Conservation (phyloP, 176 grass and related monocot genomes). For the Zoysia pacifica region DNA sequence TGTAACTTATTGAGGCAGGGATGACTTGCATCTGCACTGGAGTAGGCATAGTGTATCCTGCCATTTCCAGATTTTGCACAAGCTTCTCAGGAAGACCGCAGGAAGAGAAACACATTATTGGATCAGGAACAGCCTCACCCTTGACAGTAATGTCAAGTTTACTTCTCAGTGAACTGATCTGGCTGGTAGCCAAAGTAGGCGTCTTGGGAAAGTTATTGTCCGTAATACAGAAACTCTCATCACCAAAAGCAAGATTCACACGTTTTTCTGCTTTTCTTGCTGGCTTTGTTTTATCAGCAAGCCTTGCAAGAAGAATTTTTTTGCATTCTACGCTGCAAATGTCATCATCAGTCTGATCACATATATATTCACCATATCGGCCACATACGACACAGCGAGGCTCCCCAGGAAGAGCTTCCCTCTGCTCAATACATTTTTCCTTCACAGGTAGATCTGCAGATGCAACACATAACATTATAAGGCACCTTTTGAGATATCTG, state of each 20-base stretch:
- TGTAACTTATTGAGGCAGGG: slow-evolving; percentile 70
- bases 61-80: slow-evolving; percentile 77
- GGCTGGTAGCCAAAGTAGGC: slow-evolving; percentile 44
- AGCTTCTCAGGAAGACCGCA: slow-evolving; percentile 75
- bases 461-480: slow-evolving; percentile 28
- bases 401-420: slow-evolving; percentile 80
- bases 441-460: slow-evolving; percentile 65
- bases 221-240: slow-evolving; percentile 78
- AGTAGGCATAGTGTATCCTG: slow-evolving; percentile 77
- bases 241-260: slow-evolving; percentile 62
- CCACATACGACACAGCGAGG: slow-evolving; percentile 74
- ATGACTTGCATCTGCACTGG: slow-evolving; percentile 96
- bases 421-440: slow-evolving; percentile 79
- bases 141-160: slow-evolving; percentile 80
- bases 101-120: slow-evolving; percentile 72
- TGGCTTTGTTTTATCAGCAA: slow-evolving; percentile 40
- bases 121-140: slow-evolving; percentile 64
- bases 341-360: slow-evolving; percentile 78
- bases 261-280: slow-evolving; percentile 36
- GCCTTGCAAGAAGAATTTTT: slow-evolving; percentile 59
- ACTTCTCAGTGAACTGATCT: slow-evolving; percentile 71
- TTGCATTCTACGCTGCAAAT: slow-evolving; percentile 92
- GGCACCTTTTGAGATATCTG: neutral
- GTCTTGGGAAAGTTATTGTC: slow-evolving; percentile 45
- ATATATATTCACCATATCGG: slow-evolving; percentile 92